Evolutionary conservation across 2,329 filamentous ascomycete species (phyloP), one percentile per base, ranked within the genome.

Genomic region (Gnomoniopsis smithogilvyi): DNA sequence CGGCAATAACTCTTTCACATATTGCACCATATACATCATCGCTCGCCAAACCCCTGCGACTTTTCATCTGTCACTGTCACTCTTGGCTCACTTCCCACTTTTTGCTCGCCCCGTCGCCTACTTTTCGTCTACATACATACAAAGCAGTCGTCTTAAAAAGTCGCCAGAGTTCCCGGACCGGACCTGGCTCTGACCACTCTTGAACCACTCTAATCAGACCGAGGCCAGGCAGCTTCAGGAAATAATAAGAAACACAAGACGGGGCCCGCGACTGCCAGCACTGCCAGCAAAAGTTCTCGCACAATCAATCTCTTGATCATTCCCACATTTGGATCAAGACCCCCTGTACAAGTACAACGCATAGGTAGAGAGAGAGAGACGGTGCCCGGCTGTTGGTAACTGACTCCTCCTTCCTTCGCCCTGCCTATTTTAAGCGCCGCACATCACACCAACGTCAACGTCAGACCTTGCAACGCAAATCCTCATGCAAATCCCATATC

Each of bases 1-100:
- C 60, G 26, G 36, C 60, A 56, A 60, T 62, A 61, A 36, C 33
- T 47, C 26, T 49, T 38, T 53, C 60, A 59, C 52, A 62, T 59
- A 59, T 61, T 59, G 49, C 43, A 21, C 36, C 43, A 50, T 56
- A 50, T 56, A 56, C 60, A 56, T 62, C 56, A 54, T 62, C 56
- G 43, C 33, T 43, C 45, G 48, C 48, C 48, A 48, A 52, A 51
- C 49, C 41, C 8, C 17, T 19, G 8, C 41, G 8, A 19, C 17
- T 8, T 19, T 45, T 17, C 41, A 45, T 14, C 38, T n/a, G 12
- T 15, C 10, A 38, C 15, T 15, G 10, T 17, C 41, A 11, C 15
- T 19, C 14, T 11, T 26, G 30, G 33, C 36, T 50, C 34, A 4
- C 26, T 55, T 7, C 17, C 10, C 24, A n/a, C 43, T 36, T 24